phyloP scores from a whole-genome alignment of 805 yeast species.

The Pichia scutulata region DNA sequence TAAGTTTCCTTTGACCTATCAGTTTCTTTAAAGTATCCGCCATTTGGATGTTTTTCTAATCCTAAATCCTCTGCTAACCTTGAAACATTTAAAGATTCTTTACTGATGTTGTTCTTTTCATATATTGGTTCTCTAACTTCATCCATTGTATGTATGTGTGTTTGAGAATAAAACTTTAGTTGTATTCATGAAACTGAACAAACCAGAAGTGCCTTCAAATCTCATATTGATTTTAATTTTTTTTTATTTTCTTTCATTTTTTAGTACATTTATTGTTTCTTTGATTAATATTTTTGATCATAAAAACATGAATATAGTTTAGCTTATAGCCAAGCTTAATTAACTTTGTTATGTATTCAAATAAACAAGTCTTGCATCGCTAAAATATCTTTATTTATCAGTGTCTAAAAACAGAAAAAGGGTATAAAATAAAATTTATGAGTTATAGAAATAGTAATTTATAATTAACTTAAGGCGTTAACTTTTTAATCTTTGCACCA shows the following conservation, averaged over 20 bases:
- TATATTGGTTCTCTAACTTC: slow-evolving; percentile 20
- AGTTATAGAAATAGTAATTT: background rate
- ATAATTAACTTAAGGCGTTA: slow-evolving; percentile 3
- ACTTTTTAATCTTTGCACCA: slow-evolving; percentile 38
- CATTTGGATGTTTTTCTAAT: slow-evolving; percentile 42
- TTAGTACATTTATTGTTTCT: no score
- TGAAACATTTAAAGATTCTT: slow-evolving; percentile 18
- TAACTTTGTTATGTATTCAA: no score
- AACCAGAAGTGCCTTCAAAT: no score
- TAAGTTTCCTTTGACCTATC: slow-evolving; percentile 33
- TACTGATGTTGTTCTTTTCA: slow-evolving; percentile 7
- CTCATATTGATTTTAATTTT: background rate
- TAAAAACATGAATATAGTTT: no score
- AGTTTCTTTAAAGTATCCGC: slow-evolving; percentile 51
- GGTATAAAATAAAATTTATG: background rate
- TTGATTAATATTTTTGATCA: background rate
- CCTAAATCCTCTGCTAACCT: slow-evolving; percentile 30
- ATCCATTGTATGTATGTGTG: background rate
- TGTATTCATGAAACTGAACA: no score
- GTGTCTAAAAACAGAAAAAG: background rate
- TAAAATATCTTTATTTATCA: background rate
- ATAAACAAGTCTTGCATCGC: background rate
- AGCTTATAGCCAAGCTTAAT: no score
- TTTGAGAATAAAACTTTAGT: no score
- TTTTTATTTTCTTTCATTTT: background rate